Evolutionary conservation across 495 filamentous ascomycete species (phyloP), one percentile per base, ranked within the genome.

Genomic region (Friedmanniomyces simplex): DNA sequence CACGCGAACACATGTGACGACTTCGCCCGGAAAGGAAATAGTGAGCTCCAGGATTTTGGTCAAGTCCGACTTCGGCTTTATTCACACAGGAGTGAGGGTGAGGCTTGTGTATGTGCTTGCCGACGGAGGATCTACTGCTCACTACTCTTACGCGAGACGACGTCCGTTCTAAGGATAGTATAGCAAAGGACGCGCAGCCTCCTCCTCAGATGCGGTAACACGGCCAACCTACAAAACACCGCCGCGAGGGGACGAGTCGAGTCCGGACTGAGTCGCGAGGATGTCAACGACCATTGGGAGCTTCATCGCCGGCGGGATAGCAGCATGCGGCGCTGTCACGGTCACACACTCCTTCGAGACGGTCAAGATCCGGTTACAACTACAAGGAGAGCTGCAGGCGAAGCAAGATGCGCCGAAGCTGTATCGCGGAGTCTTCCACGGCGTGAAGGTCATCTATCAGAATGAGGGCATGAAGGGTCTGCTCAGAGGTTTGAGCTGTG

Each of bases 331-430:
- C 62, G 93, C 93, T 52, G 94, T 99, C 51, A 97, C 93, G 3
- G 91, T 94, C 47, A 99, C 93, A 39, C 93, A 99, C 71, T 88
- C 89, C 58, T 96, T 97, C 75, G 93, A 99, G 73, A 97, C 93
- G 7, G 89, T 97, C 57, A 99, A 99, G 82, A 99, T 97, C 69
- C 88, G 88, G 62, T 79, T 98, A 76, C 93, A 99, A 79, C 74
- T 99, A 50, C 93, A 99, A 69, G 93, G 93, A 69, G 93, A 99
- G 76, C 78, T 99, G 54, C 89, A 96, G 65, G 74, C 82, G 22
- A 96, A 93, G 68, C 76, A 79, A 56, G 83, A 89, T 58, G 87
- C 89, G 45, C 83, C 84, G 55, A 84, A 87, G 65, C 79, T 91
- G 70, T 99, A 99, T 74, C 82, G 80, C 51, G 93, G 93, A n/a